Base-by-base conservation (phyloP, 208 protist genomes). In the Crithidia mellificae region DNA sequence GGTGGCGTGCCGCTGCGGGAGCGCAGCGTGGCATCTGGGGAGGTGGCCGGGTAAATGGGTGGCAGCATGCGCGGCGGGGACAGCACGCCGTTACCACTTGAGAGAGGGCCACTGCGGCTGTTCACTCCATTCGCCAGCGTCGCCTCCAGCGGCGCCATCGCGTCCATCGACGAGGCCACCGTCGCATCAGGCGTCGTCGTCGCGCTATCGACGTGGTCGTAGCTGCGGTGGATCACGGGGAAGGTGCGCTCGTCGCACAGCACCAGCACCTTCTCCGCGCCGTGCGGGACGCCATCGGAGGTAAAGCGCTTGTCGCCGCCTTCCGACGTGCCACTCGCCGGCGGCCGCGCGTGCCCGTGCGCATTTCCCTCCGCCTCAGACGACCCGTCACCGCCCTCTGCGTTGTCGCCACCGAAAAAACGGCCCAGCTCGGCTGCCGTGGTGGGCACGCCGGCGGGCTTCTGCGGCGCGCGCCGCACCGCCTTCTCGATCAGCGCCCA, bases 401-500 rank as follows among this genome's bases (percentile, higher is more conserved):
- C 8, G 36, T 29, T 19, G 49, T n/a, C 39, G 29, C 34, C 24
- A 19, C 63, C 8, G 19, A 74, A 53, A 50, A 72, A 69, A 22
- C 75, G 52, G 8, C 58, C 41, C 12, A 68, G 39, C 24, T 61
- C 56, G 3, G 69, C 32, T 1, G 56, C 59, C 14, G 43, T 61
- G 20, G 70, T 76, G 15, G 63, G 64, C 56, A 41, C 49, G 32
- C 70, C 68, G 19, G 73, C 62, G 12, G 19, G 62, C 44, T 74
- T 70, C 41, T 58, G 68, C 47, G 68, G 68, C 8, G 69, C 64
- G 38, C 39, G 51, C 15, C 41, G 64, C 25, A 84, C 62, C 4
- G 78, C 73, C 24, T 50, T 46, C 39, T 84, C 73, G 8, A 84
- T 39, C 12, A 77, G 47, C 14, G 32, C 49, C 78, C 78, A 84